Evolutionary conservation across 169 alveolate genomes (phyloP).

Genomic region (Ichthyophthirius multifiliis): DNA sequence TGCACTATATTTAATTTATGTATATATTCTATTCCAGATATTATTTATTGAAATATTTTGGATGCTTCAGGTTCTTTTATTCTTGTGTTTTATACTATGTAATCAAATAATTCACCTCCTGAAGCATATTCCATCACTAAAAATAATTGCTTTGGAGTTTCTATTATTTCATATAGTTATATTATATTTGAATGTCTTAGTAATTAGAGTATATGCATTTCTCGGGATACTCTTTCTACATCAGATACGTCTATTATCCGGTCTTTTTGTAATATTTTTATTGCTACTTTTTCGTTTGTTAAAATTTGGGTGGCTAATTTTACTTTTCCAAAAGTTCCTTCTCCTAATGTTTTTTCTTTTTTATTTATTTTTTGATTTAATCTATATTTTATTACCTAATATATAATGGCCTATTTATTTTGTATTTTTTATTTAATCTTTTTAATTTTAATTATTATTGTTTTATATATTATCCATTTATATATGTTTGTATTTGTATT

Average conservation of each 20-base stretch:
- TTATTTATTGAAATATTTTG: conserved; percentile 89
- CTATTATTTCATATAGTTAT: conserved; percentile 49
- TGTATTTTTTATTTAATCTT: no score
- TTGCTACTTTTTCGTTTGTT: conserved; percentile 85
- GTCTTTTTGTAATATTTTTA: conserved; percentile 78
- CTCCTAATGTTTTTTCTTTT: conserved; percentile 86
- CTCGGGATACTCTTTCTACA: conserved; percentile 89
- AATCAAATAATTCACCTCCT: conserved; percentile 81
- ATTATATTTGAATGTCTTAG: conserved; percentile 73
- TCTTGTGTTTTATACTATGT: conserved; percentile 44
- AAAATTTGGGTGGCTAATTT: conserved; percentile 88
- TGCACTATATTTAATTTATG: conserved; percentile 81
- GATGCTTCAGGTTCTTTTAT: conserved; percentile 74
- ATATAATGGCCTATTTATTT: conserved; percentile 69
- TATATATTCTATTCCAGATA: conserved; percentile 91
- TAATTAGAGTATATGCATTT: conserved; percentile 83
- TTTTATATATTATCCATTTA: no score
- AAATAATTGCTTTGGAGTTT: conserved; percentile 62
- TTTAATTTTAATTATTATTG: no score
- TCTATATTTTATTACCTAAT: conserved; percentile 39
- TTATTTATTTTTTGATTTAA: neutral
- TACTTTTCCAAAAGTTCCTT: conserved; percentile 94
- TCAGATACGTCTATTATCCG: conserved; percentile 86
- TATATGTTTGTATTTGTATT: no score
- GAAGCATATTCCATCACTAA: conserved; percentile 81